phyloP scores from a whole-genome alignment of 2,329 filamentous ascomycete species.

The Sclerotinia glacialis region DNA sequence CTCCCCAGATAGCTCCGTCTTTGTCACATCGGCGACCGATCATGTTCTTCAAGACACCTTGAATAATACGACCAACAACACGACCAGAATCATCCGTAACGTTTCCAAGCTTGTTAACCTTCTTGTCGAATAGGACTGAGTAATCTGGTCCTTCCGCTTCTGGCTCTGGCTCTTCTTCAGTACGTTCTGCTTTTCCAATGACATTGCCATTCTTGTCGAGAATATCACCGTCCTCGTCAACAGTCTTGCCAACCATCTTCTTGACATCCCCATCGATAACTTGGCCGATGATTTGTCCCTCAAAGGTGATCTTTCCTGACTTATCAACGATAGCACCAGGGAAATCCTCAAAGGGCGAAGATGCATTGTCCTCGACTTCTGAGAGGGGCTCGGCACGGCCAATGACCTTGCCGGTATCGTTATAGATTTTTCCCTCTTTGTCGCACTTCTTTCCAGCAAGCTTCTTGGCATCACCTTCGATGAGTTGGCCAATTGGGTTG shows the following conservation, averaged over 20 bases:
- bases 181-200: slow-evolving; percentile 41
- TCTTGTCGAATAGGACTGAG: slow-evolving; percentile 51
- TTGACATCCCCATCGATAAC: slow-evolving; percentile 62
- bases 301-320: slow-evolving; percentile 51
- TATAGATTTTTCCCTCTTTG: slow-evolving; percentile 68
- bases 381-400: slow-evolving; percentile 65
- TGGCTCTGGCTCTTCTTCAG: slow-evolving; percentile 35
- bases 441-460: slow-evolving; percentile 63
- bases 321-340: slow-evolving; percentile 52
- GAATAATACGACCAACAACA: slow-evolving; percentile 59
- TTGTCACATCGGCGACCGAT: slow-evolving; percentile 63
- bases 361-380: slow-evolving; percentile 48
- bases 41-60: slow-evolving; percentile 62
- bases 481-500: slow-evolving; percentile 53
- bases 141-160: slow-evolving; percentile 43
- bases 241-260: slow-evolving; percentile 61
- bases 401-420: slow-evolving; percentile 65
- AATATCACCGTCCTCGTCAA: slow-evolving; percentile 81
- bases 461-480: slow-evolving; percentile 63
- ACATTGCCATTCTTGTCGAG: slow-evolving; percentile 69
- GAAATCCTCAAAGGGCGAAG: slow-evolving; percentile 57
- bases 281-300: slow-evolving; percentile 54
- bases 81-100: slow-evolving; percentile 53
- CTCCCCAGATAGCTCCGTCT: slow-evolving; percentile 68
- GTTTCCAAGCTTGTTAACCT: slow-evolving; percentile 59